phyloP scores from a whole-genome alignment of 495 filamentous ascomycete species.

The Penicillium daleae region DNA sequence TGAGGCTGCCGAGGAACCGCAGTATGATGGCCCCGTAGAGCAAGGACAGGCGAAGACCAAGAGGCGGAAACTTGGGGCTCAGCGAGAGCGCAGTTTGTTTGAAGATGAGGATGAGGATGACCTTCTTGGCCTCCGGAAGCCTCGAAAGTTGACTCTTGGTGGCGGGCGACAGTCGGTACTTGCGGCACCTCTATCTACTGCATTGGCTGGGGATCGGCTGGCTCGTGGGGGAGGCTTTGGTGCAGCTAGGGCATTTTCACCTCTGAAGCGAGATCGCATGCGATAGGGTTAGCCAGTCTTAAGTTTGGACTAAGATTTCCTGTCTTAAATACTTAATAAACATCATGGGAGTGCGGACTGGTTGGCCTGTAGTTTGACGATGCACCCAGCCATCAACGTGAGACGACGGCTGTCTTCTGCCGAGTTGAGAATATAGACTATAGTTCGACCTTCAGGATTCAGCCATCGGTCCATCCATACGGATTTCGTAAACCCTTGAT shows the following conservation, averaged over 20 bases:
- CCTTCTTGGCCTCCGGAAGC: constrained; percentile 33
- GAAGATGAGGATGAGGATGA: constrained; percentile 73
- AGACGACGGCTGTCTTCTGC: too few relatives aligned
- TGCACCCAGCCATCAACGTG: too few relatives aligned
- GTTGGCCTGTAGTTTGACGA: not conserved
- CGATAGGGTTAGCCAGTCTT: constrained; percentile 16
- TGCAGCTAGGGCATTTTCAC: constrained; percentile 65
- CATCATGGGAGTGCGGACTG: not conserved
- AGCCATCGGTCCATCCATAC: too few relatives aligned
- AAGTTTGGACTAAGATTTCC: not conserved
- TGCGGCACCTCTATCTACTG: constrained; percentile 23
- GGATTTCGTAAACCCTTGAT: too few relatives aligned
- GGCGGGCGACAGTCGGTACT: constrained; percentile 24
- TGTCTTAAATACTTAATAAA: not conserved
- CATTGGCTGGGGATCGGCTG: constrained; percentile 19
- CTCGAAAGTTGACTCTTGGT: constrained; percentile 35
- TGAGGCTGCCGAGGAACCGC: constrained; percentile 9
- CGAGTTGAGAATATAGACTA: too few relatives aligned
- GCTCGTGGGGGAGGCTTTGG: constrained; percentile 30
- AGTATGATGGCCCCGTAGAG: constrained; percentile 7
- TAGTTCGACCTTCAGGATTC: too few relatives aligned
- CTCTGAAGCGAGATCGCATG: constrained; percentile 79
- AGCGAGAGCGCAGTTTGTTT: constrained; percentile 67
- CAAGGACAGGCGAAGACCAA: constrained; percentile 64
- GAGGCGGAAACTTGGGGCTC: constrained; percentile 72